Conservation (phyloP, 2,329 filamentous ascomycete genomes). For the Trichoderma arundinaceum region DNA sequence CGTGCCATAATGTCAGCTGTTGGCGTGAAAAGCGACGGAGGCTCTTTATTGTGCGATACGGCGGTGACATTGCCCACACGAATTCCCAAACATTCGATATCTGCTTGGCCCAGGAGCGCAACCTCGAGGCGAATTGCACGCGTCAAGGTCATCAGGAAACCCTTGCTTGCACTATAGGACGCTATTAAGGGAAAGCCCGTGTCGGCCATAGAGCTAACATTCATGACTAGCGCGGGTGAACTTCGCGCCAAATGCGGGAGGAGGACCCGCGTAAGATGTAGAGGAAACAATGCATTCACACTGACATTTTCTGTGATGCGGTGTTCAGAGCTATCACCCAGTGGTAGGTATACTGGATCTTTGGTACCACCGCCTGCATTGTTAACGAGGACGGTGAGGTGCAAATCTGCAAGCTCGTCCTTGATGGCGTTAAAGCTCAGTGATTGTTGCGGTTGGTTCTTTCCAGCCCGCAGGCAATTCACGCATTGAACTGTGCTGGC, state of each 20-base stretch:
- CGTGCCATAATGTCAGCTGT: conserved; percentile 33
- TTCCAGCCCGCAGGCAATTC: not conserved
- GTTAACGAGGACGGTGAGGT: conserved; percentile 61
- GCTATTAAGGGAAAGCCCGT: conserved; percentile 53
- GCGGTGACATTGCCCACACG: conserved; percentile 35
- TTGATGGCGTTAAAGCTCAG: conserved; percentile 36
- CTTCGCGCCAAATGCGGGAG: conserved; percentile 51
- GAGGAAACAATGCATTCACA: conserved; percentile 57
- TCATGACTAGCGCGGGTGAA: conserved; percentile 55
- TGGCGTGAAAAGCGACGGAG: conserved; percentile 34
- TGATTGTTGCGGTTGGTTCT: not conserved
- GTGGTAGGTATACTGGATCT: conserved; percentile 43
- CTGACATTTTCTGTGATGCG: conserved; percentile 51
- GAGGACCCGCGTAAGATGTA: conserved; percentile 51
- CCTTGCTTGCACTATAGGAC: conserved; percentile 54
- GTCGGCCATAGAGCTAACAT: conserved; percentile 54
- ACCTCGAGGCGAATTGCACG: conserved; percentile 51
- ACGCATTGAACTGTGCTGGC: conserved; percentile 36
- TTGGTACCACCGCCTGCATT: conserved; percentile 53
- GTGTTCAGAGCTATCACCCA: conserved; percentile 45
- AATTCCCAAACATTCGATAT: conserved; percentile 32
- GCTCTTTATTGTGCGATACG: conserved; percentile 32
- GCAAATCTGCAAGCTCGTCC: conserved; percentile 39
- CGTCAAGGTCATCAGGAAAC: conserved; percentile 51
- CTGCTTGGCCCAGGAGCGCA: conserved; percentile 34